phyloP scores from a whole-genome alignment of 148 eudicot genomes.

The Fagopyrum esculentum region DNA sequence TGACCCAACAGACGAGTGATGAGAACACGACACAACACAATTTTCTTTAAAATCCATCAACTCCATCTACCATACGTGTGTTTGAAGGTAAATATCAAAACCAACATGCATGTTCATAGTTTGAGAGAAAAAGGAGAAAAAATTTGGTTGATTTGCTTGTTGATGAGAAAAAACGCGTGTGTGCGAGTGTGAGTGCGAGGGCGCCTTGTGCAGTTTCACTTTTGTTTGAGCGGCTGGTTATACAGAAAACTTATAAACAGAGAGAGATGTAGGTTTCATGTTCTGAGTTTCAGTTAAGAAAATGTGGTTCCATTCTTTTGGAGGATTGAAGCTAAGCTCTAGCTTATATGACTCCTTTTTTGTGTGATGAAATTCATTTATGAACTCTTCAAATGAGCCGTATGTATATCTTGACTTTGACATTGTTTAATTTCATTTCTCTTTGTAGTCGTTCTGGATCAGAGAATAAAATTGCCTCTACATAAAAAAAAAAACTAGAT shows the following conservation, averaged over 20 bases:
- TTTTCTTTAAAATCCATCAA: neutral
- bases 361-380: neutral
- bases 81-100: neutral
- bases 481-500: neutral
- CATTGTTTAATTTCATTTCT: neutral
- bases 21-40: neutral
- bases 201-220: constrained; percentile 1
- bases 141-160: neutral
- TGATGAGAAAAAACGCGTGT: neutral
- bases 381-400: neutral
- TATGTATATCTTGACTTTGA: neutral
- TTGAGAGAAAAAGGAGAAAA: neutral
- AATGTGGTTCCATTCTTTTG: neutral
- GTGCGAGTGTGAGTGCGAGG: neutral
- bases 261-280: neutral
- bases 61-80: neutral
- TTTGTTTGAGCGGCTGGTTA: constrained; percentile 8
- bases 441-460: too few relatives aligned
- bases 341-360: neutral
- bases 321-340: constrained; percentile 13
- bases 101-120: neutral
- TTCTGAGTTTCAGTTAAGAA: neutral
- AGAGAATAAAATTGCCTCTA: neutral
- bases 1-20: constrained; percentile 42
- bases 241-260: neutral